Percentiles rank a stretch among this genome's conserved stretches.
These are phyloP conservation scores for Aspergillus diversus DNA, from an alignment of 495 filamentous ascomycete species.

Conservation along the genomic window DNA sequence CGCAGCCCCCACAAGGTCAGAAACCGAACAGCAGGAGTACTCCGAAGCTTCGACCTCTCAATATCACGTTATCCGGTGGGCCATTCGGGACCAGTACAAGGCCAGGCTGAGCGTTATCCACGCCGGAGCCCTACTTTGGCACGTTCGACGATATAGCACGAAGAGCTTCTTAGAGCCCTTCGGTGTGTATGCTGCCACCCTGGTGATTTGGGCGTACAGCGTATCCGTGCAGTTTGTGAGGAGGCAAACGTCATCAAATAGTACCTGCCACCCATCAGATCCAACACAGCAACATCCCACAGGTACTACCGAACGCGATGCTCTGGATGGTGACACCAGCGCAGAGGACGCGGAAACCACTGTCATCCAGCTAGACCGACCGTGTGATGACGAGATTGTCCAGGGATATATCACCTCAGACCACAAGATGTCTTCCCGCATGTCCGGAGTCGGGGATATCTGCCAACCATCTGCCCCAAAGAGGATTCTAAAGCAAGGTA, in stretches of 20 bases:
- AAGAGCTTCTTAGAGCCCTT: neutral
- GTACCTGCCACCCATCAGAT: neutral
- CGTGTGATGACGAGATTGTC: conserved; percentile 2
- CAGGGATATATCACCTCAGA: neutral
- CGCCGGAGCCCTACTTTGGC: neutral
- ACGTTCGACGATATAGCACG: neutral
- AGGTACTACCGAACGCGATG: neutral
- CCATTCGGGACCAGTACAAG: neutral
- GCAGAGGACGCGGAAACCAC: neutral
- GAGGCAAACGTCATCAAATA: neutral
- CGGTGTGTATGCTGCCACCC: neutral
- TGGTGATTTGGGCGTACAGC: conserved; percentile 1
- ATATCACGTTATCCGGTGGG: neutral
- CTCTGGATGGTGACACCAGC: neutral
- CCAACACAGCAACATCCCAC: neutral
- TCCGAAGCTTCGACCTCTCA: neutral
- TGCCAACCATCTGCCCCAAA: neutral
- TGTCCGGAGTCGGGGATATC: neutral
- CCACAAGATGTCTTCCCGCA: neutral
- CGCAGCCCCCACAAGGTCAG: neutral
- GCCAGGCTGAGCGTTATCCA: neutral
- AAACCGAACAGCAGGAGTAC: neutral
- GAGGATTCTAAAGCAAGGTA: neutral
- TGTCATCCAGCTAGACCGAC: neutral
- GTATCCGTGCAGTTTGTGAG: neutral